Percentiles rank a stretch among this genome's conserved stretches.
These are phyloP conservation scores for Xanthoconium separans DNA, from an alignment of 1,284 basidiomycete genomes.

Conservation along the genomic window DNA sequence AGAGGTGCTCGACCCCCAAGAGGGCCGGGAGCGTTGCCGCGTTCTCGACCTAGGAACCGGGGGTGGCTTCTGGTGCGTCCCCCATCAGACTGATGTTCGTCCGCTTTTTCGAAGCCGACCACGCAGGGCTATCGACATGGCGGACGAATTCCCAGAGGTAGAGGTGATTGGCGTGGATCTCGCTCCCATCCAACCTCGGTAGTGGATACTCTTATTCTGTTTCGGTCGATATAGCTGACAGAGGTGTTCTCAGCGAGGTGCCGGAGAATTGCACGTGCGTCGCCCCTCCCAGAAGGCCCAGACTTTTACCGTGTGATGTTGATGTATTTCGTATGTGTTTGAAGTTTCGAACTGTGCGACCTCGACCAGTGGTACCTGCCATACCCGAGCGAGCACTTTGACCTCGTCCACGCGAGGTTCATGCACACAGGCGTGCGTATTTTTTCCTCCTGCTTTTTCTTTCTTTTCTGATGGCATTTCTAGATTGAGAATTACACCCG, in stretches of 20 bases:
- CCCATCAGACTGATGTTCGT: not conserved
- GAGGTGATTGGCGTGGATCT: slow-evolving; percentile 68
- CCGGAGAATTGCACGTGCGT: slow-evolving; percentile 68
- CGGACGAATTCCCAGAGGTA: slow-evolving; percentile 64
- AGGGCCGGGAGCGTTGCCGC: slow-evolving; percentile 33
- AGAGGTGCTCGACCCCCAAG: slow-evolving; percentile 41
- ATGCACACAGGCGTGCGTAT: slow-evolving; percentile 56
- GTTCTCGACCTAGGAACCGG: slow-evolving; percentile 71
- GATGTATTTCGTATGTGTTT: slow-evolving; percentile 5
- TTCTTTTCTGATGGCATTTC: slow-evolving; percentile 4
- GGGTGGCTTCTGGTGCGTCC: slow-evolving; percentile 52
- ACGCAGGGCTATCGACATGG: slow-evolving; percentile 61
- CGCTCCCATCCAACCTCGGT: slow-evolving; percentile 69
- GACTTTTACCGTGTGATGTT: not conserved
- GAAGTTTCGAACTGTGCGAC: slow-evolving; percentile 68
- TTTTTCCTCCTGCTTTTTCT: not conserved
- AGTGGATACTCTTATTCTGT: slow-evolving; percentile 20
- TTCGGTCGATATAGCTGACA: slow-evolving; percentile 15
- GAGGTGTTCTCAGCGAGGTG: slow-evolving; percentile 44
- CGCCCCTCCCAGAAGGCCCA: slow-evolving; percentile 4
- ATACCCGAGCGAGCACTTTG: slow-evolving; percentile 59
- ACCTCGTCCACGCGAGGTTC: slow-evolving; percentile 64
- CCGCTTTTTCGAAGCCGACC: slow-evolving; percentile 1
- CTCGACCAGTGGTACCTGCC: slow-evolving; percentile 56
- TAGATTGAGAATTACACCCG: slow-evolving; percentile 61